Evolutionary conservation across 2,329 filamentous ascomycete genomes (phyloP).

Genomic region (Curvularia hawaiiensis): DNA sequence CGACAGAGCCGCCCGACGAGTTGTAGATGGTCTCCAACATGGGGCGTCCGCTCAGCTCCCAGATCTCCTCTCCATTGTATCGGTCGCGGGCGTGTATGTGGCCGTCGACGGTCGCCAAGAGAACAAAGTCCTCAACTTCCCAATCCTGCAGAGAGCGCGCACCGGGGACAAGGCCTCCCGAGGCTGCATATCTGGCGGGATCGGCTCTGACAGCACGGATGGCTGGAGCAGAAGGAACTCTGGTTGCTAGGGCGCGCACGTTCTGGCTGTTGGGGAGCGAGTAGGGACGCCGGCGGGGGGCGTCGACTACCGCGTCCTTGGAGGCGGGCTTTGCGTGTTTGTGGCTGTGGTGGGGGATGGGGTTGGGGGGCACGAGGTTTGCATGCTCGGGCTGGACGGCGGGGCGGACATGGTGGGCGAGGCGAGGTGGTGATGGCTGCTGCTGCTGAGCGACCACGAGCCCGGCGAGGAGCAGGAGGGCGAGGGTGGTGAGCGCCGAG

Average conservation of each 20-base stretch:
- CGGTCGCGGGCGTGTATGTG: constrained; percentile 90
- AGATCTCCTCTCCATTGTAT: constrained; percentile 80
- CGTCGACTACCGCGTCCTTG: constrained; percentile 24
- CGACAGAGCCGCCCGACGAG: constrained; percentile 49
- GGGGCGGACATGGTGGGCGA: constrained; percentile 32
- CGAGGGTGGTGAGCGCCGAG: constrained; percentile 44
- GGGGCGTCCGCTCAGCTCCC: constrained; percentile 84
- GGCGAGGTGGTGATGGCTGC: constrained; percentile 33
- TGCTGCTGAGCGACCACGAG: constrained; percentile 51
- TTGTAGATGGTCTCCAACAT: constrained; percentile 90
- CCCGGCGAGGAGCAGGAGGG: constrained; percentile 44
- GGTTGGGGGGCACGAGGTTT: constrained; percentile 16
- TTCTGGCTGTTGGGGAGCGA: constrained; percentile 54
- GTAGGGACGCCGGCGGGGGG: constrained; percentile 30
- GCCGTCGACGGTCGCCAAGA: constrained; percentile 99
- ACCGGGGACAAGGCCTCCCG: constrained; percentile 61
- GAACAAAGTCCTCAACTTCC: constrained; percentile 99
- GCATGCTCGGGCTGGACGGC: constrained; percentile 32
- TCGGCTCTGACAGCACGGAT: constrained; percentile 90
- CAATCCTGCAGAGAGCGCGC: constrained; percentile 98
- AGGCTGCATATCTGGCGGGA: constrained; percentile 64
- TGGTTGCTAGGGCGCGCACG: constrained; percentile 96
- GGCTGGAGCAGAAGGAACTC: constrained; percentile 78
- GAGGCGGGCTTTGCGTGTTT: constrained; percentile 13
- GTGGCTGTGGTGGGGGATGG: background rate